Conservation (phyloP, 352 stramenopile species). For the Globisporangium radiosum region DNA sequence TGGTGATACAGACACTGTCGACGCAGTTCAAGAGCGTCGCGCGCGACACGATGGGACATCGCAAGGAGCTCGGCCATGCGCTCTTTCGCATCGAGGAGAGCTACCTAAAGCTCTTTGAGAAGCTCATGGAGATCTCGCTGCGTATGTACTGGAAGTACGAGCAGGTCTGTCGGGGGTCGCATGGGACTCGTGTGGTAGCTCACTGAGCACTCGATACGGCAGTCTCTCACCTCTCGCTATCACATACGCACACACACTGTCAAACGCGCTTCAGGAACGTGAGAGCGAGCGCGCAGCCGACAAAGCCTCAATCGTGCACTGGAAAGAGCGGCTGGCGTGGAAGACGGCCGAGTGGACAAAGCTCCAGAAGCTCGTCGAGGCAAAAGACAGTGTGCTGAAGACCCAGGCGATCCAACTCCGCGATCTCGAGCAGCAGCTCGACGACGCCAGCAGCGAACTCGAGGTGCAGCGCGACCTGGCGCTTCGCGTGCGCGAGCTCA, state of each 20-base stretch:
- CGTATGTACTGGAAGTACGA: slow-evolving; percentile 72
- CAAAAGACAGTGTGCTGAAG: slow-evolving; percentile 44
- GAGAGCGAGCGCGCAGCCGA: slow-evolving; percentile 41
- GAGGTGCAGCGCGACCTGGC: slow-evolving; percentile 24
- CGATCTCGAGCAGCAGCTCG: slow-evolving; percentile 34
- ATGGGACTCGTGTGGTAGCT: too few species aligned
- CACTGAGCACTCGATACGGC: too few species aligned
- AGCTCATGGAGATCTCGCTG: slow-evolving; percentile 63
- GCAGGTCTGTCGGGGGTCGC: slow-evolving; percentile 8
- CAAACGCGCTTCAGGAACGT: slow-evolving; percentile 11
- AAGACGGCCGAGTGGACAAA: slow-evolving; percentile 37
- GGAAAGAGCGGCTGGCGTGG: slow-evolving; percentile 42
- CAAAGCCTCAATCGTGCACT: slow-evolving; percentile 32
- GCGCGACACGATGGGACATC: slow-evolving; percentile 51
- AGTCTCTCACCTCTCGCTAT: neutral
- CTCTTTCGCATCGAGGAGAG: slow-evolving; percentile 69
- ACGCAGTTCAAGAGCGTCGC: slow-evolving; percentile 65
- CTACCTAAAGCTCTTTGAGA: slow-evolving; percentile 74
- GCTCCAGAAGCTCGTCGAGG: slow-evolving; percentile 46
- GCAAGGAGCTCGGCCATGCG: slow-evolving; percentile 52
- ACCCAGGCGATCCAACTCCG: slow-evolving; percentile 42
- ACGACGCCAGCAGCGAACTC: slow-evolving; percentile 12
- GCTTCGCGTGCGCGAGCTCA: slow-evolving; percentile 32
- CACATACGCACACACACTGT: too few species aligned
- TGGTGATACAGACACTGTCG: slow-evolving; percentile 28